Base-by-base conservation (phyloP, 331 rosid genomes). In the Ulmus americana region DNA sequence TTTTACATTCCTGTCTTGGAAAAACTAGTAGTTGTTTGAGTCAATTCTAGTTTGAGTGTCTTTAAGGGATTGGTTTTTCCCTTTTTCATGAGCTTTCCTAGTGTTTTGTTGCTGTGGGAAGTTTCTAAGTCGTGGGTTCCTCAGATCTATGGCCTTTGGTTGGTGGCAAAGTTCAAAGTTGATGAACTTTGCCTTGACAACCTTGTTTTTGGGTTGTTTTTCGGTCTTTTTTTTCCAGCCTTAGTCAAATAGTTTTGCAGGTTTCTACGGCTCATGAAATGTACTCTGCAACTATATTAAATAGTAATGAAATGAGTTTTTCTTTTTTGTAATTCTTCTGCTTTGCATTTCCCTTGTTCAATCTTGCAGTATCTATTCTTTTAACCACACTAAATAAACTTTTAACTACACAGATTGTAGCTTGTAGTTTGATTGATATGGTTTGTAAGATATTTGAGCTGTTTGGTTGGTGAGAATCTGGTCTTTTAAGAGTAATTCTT, bases 61-160 rank as follows among this genome's bases (percentile, higher is more conserved):
- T 58, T 43, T 28, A 43, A 48, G 60, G 51, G 60, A 22, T 63
- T 76, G 50, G 74, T 63, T 74, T 78, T 73, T 70, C 38, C 67
- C 61, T 57, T 55, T 66, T 55, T 66, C 68, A 63, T 59, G 54
- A 60, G 68, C 65, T 51, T 59, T 67, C 49, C 18, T 54, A 70
- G 68, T 48, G 40, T 70, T 74, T 69, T 67, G 77, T 70, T 71
- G 74, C 72, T 55, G 69, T 6, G 73, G 59, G 58, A 71, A 61
- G 76, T 79, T 71, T 49, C 12, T 66, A 35, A 69, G 80, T 54
- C 1, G 10, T 16, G 72, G 72, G 76, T 66, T 59, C 68, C 81
- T 74, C 77, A 14, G 65, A 55, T 59, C 69, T 77, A 74, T 66
- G 76, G 86, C 76, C 83, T 86, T 81, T 43, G 86, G 69, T 20